Base-by-base conservation (phyloP, 257 asterid genomes). In the Solanum tacnaense region DNA sequence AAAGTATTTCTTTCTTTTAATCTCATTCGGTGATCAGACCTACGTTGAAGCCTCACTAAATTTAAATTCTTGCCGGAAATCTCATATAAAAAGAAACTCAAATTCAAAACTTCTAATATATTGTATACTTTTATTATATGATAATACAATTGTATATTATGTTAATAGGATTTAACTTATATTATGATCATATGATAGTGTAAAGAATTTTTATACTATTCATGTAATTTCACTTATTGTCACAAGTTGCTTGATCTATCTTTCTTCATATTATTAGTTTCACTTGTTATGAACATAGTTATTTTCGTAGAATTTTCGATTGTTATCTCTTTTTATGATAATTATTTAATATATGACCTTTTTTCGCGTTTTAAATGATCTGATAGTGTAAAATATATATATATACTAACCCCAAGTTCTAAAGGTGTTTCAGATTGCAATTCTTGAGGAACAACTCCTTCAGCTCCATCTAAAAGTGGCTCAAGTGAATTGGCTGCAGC, bases 401-500 rank as follows among this genome's bases (percentile, higher is more conserved):
- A 46, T 46, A 5, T 13, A 82, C 97, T 88, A 56, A 94, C 98
- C 97, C 98, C 98, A 88, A 96, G 92, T 92, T 91, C 93, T 84
- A 96, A 93, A 7, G 98, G 96, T 13, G 98, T 93, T 56, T 83
- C 88, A 49, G 86, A 75, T 16, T 90, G 92, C 88, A 94, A 89
- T 41, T 92, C 94, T 83, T 36, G 21, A 20, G 98, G 98, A 82
- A 96, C 92, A 85, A 89, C 90, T n/a, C 88, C 93, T 94, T 94
- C 96, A 65, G 98, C 98, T 85, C 92, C 85, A 73, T 92, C 89
- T 84, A 94, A 92, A 90, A 96, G 94, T 27, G 87, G 79, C 52
- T 90, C 91, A 49, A 96, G 89, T 18, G 98, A 96, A 89, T 83
- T 74, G 29, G 98, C 98, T 70, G 98, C 96, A 65, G 94, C 95